These are phyloP conservation scores for Coemansia sp. DNA, from an alignment of 192 early-diverging fungal species.

Conservation along the genomic window DNA sequence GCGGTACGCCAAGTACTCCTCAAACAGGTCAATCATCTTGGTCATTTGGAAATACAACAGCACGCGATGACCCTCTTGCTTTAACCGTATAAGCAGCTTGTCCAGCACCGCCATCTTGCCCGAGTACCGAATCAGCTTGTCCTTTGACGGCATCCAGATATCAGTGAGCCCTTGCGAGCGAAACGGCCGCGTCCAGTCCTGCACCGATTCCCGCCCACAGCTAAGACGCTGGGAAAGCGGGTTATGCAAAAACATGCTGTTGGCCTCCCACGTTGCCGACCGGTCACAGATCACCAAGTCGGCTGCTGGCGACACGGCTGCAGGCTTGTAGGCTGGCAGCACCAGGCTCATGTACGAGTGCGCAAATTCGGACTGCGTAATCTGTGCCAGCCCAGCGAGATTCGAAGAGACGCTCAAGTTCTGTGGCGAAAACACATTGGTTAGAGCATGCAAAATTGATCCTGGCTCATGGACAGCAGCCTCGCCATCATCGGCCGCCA, in stretches of 20 bases:
- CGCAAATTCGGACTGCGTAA: conserved; percentile 28
- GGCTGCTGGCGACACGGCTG: conserved; percentile 62
- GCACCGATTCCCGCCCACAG: conserved; percentile 19
- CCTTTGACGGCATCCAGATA: conserved; percentile 72
- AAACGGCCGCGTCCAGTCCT: conserved; percentile 46
- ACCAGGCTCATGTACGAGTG: conserved; percentile 36
- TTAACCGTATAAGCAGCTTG: conserved; percentile 74
- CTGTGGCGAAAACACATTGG: conserved; percentile 37
- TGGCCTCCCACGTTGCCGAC: conserved; percentile 58
- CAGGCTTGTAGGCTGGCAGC: conserved; percentile 54
- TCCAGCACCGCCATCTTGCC: conserved; percentile 95
- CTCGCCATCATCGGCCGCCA: background rate
- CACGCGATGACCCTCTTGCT: conserved; percentile 88
- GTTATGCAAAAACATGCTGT: conserved; percentile 32
- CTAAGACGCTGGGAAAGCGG: conserved; percentile 29
- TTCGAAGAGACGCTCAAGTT: conserved; percentile 35
- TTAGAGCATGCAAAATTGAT: conserved; percentile 36
- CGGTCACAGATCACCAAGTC: conserved; percentile 62
- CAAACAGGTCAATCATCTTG: conserved; percentile 94
- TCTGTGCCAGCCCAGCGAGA: conserved; percentile 30
- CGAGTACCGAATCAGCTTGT: conserved; percentile 75
- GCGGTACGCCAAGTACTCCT: conserved; percentile 93
- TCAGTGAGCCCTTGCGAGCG: conserved; percentile 56
- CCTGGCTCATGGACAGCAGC: conserved; percentile 10
- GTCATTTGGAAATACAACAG: conserved; percentile 98